These are phyloP conservation scores for Sugiyamaella neomexicana DNA, from an alignment of 1,139 yeast genomes.

Conservation along the genomic window DNA sequence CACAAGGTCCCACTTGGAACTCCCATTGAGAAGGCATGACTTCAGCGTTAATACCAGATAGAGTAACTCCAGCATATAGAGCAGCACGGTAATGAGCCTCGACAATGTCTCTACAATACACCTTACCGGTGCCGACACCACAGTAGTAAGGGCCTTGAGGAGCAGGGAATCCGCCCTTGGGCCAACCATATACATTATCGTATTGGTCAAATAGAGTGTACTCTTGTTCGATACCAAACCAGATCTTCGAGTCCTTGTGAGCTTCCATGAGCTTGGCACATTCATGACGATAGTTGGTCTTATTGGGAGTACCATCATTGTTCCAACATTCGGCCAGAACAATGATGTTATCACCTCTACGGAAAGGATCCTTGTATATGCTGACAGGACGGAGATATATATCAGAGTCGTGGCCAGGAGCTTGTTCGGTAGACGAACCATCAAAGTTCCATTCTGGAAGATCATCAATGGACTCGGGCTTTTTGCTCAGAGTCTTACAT, in stretches of 20 bases:
- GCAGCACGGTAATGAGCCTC: slow-evolving; percentile 99
- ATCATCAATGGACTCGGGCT: slow-evolving; percentile 73
- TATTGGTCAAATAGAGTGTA: slow-evolving; percentile 92
- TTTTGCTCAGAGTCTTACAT: slow-evolving; percentile 78
- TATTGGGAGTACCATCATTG: slow-evolving; percentile 98
- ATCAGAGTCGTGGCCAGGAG: slow-evolving; percentile 97
- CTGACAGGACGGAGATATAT: slow-evolving; percentile 92
- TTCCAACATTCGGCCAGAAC: slow-evolving; percentile 97
- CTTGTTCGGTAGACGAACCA: slow-evolving; percentile 98
- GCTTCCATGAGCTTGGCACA: slow-evolving; percentile 95
- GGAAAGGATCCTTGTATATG: slow-evolving; percentile 92
- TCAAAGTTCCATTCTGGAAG: slow-evolving; percentile 99
- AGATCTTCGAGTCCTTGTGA: slow-evolving; percentile 77
- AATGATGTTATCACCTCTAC: slow-evolving; percentile 94
- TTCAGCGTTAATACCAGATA: slow-evolving; percentile 98
- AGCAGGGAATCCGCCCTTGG: slow-evolving; percentile 99
- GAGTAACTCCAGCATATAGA: slow-evolving; percentile 82
- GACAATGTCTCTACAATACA: slow-evolving; percentile 94
- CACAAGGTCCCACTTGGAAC: slow-evolving; percentile 99
- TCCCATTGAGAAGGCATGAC: slow-evolving; percentile 99
- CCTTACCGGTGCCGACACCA: slow-evolving; percentile 99
- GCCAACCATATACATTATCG: slow-evolving; percentile 96
- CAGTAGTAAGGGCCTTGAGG: slow-evolving; percentile 99
- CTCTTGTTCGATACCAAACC: slow-evolving; percentile 99
- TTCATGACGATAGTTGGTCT: slow-evolving; percentile 96